Base-by-base conservation (phyloP, 73 alveolate species). In the Paramecium biaurelia region DNA sequence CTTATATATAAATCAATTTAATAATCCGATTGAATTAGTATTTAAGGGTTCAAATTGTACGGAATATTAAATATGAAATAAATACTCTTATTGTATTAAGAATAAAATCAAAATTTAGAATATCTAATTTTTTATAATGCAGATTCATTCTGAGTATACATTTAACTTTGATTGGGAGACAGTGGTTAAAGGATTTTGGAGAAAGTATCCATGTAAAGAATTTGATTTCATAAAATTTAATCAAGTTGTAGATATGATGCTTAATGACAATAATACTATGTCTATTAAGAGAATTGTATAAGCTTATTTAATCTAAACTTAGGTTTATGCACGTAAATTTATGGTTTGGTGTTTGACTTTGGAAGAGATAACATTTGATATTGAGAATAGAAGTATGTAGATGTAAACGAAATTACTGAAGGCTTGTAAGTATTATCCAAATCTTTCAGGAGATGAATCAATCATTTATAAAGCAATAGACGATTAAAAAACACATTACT, bases 121-220 rank as follows among this genome's bases (percentile, higher is more conserved):
- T 63, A 63, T 63, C 84, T 63, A 63, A 63, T 63, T 63, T 30
- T 32, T 26, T 53, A 63, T 32, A n/a, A 74, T 74, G 87, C 58
- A 74, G 32, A 79, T 79, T 20, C 70, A 79, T 7, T 79, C 74
- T 34, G 90, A 79, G 34, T 79, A 79, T 30, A 79, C 90, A 38
- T 79, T 79, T 34, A 79, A 79, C 20, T 79, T 43, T 24, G 74
- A 79, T 79, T 79, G 90, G 90, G 90, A 79, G 45, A 41, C 74
- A 10, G 90, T 79, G 8, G 90, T 79, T 20, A 79, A 79, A 63
- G 90, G 90, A 9, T 79, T 79, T 23, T 79, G 70, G 70, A 47
- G 26, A 24, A 79, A 79, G 28, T 79, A 79, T 34, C 90, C 90
- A 8, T 47, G 74, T 34, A 79, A 79, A 79, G 90, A 79, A 79